Conservation (phyloP, 1,139 yeast genomes). For the Protomyces gravidus region DNA sequence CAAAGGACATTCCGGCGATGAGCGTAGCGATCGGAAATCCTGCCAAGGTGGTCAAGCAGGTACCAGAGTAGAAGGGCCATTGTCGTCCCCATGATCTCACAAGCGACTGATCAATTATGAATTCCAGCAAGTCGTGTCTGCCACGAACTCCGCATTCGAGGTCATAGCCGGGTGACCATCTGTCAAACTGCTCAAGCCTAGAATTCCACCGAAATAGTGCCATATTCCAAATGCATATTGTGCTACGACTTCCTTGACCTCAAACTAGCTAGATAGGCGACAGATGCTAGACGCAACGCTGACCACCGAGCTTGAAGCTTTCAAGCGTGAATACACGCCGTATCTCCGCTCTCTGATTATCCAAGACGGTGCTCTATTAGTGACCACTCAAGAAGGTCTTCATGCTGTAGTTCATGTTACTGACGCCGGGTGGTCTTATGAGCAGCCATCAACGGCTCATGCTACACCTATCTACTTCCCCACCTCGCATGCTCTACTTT, state of each 20-base stretch:
- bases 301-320: neutral
- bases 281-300: neutral
- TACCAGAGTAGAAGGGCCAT: neutral
- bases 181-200: no score
- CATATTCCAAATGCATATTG: no score
- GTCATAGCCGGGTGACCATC: no score
- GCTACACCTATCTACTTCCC: neutral
- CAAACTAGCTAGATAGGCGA: no score
- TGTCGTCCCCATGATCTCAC: no score
- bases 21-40: neutral
- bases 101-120: no score
- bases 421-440: neutral
- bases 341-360: neutral
- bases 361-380: neutral
- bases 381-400: neutral
- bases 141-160: no score
- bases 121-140: no score
- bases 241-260: no score
- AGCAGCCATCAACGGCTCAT: neutral
- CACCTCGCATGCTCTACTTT: neutral
- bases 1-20: neutral
- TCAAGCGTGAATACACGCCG: neutral
- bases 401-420: neutral
- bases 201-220: no score
- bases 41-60: constrained; percentile 4